Evolutionary conservation across 202 grass and related monocot genomes (phyloP).

Genomic region (Hordeum pubiflorum): DNA sequence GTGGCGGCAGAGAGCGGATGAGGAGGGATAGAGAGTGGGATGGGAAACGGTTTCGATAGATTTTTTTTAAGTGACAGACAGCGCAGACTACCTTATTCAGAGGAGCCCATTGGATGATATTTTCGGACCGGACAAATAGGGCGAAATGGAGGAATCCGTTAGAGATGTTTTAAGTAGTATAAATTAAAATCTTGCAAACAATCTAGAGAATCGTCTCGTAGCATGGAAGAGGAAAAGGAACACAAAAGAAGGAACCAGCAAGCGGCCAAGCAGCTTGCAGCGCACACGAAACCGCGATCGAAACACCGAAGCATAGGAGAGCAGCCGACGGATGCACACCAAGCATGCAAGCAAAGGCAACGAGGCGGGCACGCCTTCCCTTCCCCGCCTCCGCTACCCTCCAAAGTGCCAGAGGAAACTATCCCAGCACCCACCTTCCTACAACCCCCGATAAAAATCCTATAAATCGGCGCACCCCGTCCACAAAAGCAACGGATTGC

Average conservation of each 20-base stretch:
- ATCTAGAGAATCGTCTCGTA: neutral
- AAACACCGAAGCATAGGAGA: neutral
- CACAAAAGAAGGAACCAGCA: neutral
- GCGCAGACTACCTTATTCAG: too few relatives aligned
- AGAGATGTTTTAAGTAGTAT: neutral
- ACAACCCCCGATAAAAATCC: conserved; percentile 35
- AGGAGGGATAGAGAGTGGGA: too few relatives aligned
- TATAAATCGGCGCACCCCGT: conserved; percentile 12
- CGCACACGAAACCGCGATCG: neutral
- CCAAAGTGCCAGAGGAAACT: conserved; percentile 5
- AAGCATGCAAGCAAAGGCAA: conserved; percentile 20
- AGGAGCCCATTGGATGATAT: too few relatives aligned
- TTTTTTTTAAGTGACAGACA: too few relatives aligned
- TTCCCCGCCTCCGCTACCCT: conserved; percentile 12
- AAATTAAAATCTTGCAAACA: neutral
- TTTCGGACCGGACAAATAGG: neutral
- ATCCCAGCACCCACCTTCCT: neutral
- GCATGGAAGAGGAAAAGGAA: neutral
- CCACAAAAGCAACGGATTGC: neutral
- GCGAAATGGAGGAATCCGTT: neutral
- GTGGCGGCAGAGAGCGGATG: too few relatives aligned
- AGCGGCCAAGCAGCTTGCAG: neutral
- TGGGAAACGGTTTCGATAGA: too few relatives aligned
- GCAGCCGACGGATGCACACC: neutral
- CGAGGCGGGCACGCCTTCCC: conserved; percentile 35